Evolutionary conservation across 1,284 basidiomycete genomes (phyloP), one percentile per base, ranked within the genome.

Genomic region (Ustilago loliicola): DNA sequence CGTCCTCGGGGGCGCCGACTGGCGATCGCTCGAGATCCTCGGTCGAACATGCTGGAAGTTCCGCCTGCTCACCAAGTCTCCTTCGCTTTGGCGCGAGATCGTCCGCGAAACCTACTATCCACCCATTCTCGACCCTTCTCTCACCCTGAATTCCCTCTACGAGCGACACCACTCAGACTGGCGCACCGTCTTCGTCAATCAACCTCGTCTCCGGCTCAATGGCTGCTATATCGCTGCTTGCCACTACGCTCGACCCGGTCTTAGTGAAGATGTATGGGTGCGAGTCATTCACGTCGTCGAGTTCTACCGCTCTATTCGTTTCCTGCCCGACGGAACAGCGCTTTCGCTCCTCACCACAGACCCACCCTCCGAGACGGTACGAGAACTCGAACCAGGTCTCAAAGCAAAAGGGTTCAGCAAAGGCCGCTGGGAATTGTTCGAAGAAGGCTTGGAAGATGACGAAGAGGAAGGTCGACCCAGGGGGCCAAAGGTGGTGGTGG

Each of bases 281-380:
- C 73, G 74, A 23, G 85, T 85, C 25, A 66, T 85, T 36, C 85
- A 85, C 70, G 72, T 81, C 15, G 84, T 86, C 47, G 79, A 85
- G 47, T 95, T 94, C 87, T 93, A 94, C 80, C 91, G 94, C 47
- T 88, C 87, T 81, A 92, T 95, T 45, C 93, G 95, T 10, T 97
- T 98, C 88, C 92, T 93, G 72, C 91, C 94, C 0, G 91, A 94
- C 79, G 95, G 95, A 1, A 90, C 90, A 79, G 94, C 95, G 5
- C 89, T 98, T 3, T 95, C 93, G 25, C 89, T 96, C 17, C 90
- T 96, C 27, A 91, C 93, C 1, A 95, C 95, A 70, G 94, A 96
- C 51, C 86, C 89, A 1, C 95, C 95, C 0, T 89, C 91, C 25
- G 90, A 93, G 63, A 89, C 94, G 27, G 93, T 97, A 55, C 92